Base-by-base conservation (phyloP, 306 rosid species). In the Crataegus laevigata region DNA sequence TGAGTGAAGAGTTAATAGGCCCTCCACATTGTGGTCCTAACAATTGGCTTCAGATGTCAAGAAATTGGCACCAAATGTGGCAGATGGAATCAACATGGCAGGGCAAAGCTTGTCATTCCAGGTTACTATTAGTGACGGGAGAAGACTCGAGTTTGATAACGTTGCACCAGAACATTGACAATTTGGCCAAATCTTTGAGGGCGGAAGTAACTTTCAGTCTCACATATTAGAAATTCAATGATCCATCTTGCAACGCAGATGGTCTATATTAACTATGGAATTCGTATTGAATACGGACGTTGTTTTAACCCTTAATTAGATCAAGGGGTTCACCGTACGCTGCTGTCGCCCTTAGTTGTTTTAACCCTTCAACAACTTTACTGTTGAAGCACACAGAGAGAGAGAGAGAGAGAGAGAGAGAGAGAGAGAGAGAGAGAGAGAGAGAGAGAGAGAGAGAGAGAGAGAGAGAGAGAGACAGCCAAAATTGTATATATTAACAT, bases 61-160 rank as follows among this genome's bases (percentile, higher is more conserved):
- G 84, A 2, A 87, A 76, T 0, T 92, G 92, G 92, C 94, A 94
- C 2, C 89, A 88, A 24, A 75, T 84, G 9, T 88, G 92, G 90
- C 79, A 75, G 61, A 43, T 45, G 0, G 75, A 0, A 2, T 1
- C 3, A 28, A 13, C 7, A 28, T 92, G 5, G 73, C 60, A 2
- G 96, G 96, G 9, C 89, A 88, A 54, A 3, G 81, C 18, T 77
- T 92, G 82, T 85, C 97, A 0, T 92, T 87, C 60, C 47, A 14
- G 54, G 86, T 87, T 0, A 82, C 83, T 1, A 80, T 88, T 0
- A 84, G 92, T 71, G 89, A 88, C 74, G 75, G 79, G 1, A 85
- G 51, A 50, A 30, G 0, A 55, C 2, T 85, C 42, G 13, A 76
- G 66, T 82, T 83, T 75, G 61, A 64, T 26, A 4, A 80, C 8